phyloP scores from a whole-genome alignment of 1,284 basidiomycete species.

The Malassezia obtusa region DNA sequence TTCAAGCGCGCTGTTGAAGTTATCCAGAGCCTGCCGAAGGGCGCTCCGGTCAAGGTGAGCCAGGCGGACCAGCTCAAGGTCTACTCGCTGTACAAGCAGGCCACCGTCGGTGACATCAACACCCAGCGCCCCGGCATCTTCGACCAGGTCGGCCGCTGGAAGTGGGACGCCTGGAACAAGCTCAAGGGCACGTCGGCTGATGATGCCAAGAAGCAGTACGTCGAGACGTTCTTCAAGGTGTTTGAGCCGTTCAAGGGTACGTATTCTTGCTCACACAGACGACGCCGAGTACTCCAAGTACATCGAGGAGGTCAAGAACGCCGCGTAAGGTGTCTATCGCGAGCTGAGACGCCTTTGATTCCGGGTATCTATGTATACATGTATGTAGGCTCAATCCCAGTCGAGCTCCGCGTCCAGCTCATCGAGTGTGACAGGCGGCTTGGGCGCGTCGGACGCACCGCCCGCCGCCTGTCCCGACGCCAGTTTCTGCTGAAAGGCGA shows the following conservation, averaged over 20 bases:
- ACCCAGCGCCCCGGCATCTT: slow-evolving; percentile 45
- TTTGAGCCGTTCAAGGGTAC: slow-evolving; percentile 13
- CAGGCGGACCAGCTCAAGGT: slow-evolving; percentile 44
- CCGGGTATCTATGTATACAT: not conserved
- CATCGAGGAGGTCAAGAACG: slow-evolving; percentile 11
- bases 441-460: not conserved
- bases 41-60: slow-evolving; percentile 38
- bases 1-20: slow-evolving; percentile 34
- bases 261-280: slow-evolving; percentile 1
- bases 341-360: not conserved
- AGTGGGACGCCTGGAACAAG: slow-evolving; percentile 34
- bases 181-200: slow-evolving; percentile 26
- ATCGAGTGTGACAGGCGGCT: slow-evolving; percentile 5
- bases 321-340: not conserved
- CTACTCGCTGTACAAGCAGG: slow-evolving; percentile 46
- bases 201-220: slow-evolving; percentile 30
- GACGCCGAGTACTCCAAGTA: slow-evolving; percentile 13
- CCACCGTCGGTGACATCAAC: slow-evolving; percentile 42
- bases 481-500: slow-evolving; percentile 16
- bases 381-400: slow-evolving; percentile 19
- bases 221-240: slow-evolving; percentile 20
- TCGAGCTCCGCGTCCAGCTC: slow-evolving; percentile 39
- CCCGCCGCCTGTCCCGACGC: slow-evolving; percentile 1
- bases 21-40: slow-evolving; percentile 30
- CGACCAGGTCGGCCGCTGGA: slow-evolving; percentile 18